phyloP scores from a whole-genome alignment of 2,329 filamentous ascomycete genomes.

The Penicillium sp. region DNA sequence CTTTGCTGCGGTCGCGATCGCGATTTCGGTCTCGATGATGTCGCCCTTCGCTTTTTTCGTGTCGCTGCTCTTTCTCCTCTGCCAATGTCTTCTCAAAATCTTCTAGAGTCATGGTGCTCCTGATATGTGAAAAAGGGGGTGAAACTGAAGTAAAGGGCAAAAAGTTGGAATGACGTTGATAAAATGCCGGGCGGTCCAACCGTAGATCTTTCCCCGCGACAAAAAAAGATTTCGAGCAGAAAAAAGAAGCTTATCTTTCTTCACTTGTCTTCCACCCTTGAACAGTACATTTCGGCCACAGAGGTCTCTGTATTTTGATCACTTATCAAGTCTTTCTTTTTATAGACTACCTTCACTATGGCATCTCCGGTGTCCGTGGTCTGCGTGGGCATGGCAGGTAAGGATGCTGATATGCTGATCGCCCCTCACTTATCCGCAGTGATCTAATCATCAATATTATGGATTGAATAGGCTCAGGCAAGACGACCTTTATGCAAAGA shows the following conservation, averaged over 20 bases:
- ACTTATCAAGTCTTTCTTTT: background rate
- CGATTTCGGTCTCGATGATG: slow-evolving; percentile 29
- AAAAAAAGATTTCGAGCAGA: slow-evolving; percentile 29
- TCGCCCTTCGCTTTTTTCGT: slow-evolving; percentile 41
- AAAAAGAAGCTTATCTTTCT: slow-evolving; percentile 22
- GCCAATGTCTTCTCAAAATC: slow-evolving; percentile 79
- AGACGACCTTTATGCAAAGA: slow-evolving; percentile 99
- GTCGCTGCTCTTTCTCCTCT: slow-evolving; percentile 50
- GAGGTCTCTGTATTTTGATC: background rate
- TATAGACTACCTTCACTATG: slow-evolving; percentile 37
- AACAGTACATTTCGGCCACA: background rate
- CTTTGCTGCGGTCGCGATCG: slow-evolving; percentile 44
- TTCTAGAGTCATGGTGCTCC: slow-evolving; percentile 56
- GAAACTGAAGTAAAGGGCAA: slow-evolving; percentile 24
- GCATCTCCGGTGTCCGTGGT: slow-evolving; percentile 69
- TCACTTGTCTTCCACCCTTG: slow-evolving; percentile 7
- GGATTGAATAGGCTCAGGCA: slow-evolving; percentile 70
- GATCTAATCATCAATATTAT: slow-evolving; percentile 6
- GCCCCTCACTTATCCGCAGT: slow-evolving; percentile 3
- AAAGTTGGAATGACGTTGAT: slow-evolving; percentile 35
- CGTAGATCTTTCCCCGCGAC: slow-evolving; percentile 34
- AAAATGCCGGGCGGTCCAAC: slow-evolving; percentile 32
- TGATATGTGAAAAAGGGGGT: slow-evolving; percentile 11
- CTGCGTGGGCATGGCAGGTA: slow-evolving; percentile 95
- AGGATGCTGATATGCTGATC: slow-evolving; percentile 21